A percentile compares a stretch with the other conserved stretches of the same genome.
phyloP scores from a whole-genome alignment of 345 rosid species.

The Syzygium grande region DNA sequence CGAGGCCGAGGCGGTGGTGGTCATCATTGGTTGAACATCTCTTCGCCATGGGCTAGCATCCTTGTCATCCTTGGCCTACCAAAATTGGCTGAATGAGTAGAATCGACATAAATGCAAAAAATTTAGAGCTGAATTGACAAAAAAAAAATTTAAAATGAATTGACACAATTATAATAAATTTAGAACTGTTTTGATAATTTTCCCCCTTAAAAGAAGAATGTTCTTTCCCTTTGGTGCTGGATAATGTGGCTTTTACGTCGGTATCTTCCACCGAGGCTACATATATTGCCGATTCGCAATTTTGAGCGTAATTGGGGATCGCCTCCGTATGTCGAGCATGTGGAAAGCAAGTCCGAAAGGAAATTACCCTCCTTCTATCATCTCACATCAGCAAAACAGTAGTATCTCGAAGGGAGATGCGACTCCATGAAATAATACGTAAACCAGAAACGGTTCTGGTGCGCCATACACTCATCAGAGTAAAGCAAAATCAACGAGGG shows the following conservation, averaged over 20 bases:
- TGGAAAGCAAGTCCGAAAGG: not conserved
- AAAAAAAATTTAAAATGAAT: no score
- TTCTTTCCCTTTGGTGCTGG: not conserved
- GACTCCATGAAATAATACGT: not conserved
- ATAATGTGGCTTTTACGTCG: no score
- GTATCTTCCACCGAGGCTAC: not conserved
- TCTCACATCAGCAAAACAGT: not conserved
- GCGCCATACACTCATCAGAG: not conserved
- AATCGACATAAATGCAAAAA: no score
- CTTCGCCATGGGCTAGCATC: no score
- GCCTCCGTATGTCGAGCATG: not conserved
- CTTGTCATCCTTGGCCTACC: no score
- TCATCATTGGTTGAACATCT: no score
- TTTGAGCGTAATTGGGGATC: not conserved
- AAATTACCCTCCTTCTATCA: not conserved
- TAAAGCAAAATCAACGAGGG: not conserved
- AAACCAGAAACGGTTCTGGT: not conserved
- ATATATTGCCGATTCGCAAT: not conserved
- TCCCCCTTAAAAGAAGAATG: not conserved
- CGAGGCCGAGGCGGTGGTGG: no score
- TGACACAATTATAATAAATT: no score
- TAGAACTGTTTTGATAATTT: no score
- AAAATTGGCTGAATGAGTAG: no score
- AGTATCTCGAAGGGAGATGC: not conserved
- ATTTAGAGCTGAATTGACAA: no score